Evolutionary conservation across 2,329 filamentous ascomycete species (phyloP), one percentile per base, ranked within the genome.

Genomic region (Fusarium sp.): DNA sequence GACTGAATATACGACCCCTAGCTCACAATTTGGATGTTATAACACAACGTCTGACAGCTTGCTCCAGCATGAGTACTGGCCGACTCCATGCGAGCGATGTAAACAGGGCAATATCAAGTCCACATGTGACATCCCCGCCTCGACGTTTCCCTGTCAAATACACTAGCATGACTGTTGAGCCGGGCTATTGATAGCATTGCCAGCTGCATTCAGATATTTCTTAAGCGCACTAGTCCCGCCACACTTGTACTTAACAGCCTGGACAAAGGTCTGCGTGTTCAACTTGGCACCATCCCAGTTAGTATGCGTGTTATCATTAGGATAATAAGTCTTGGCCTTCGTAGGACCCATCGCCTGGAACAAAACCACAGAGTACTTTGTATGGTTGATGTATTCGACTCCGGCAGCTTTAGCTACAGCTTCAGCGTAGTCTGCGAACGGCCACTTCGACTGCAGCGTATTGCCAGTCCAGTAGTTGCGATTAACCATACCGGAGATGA

Each of bases 271-370:
- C 12, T 35, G 22, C 3, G 48, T 35, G 12, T 51, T 51, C 17
- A 51, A 6, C 3, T 51, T 35, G 8, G 47, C 22, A 13, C 47
- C 47, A 3, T 33, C 47, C 47, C 47, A 33, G 3, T 49, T 33
- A 18, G 47, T 49, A 14, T 49, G 47, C 28, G 47, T 49, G 0
- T 33, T 49, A 13, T 49, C 28, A 2, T 49, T 49, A 18, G 47
- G 28, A 5, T n/a, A 49, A 9, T 49, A 49, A 0, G 15, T n/a
- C 11, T 33, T 49, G 0, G 47, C 28, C 3, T 49, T 49, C 0
- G 47, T 33, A 7, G 47, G 28, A 0, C 47, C 47, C 28, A 49
- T 18, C 7, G 28, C 28, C 28, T 49, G 47, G 15, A 49, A 33
- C 5, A 49, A 33, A 0, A 7, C 47, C 15, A 49, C 47, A 5